Conservation (phyloP, 495 filamentous ascomycete genomes). For the Astrocystis sublimbata region DNA sequence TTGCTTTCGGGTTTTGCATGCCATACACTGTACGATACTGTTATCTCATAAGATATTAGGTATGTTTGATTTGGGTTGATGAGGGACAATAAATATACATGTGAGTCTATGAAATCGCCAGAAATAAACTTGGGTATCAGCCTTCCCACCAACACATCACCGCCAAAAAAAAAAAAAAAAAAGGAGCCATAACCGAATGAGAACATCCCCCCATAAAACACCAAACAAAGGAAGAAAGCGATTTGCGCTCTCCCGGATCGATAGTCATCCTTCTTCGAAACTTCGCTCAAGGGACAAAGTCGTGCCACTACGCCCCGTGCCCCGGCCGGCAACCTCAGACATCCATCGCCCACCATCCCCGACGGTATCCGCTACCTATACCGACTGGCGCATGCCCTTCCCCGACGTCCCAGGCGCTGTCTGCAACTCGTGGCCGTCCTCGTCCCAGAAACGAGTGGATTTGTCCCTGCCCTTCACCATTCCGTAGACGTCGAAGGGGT, state of each 20-base stretch:
- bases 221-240: too few relatives aligned
- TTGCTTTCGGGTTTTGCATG: too few relatives aligned
- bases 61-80: too few relatives aligned
- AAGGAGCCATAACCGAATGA: not conserved
- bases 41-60: too few relatives aligned
- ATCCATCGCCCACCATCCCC: not conserved
- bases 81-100: not conserved
- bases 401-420: not conserved
- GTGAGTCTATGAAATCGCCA: not conserved
- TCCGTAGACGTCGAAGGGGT: conserved; percentile 68
- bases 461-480: conserved; percentile 54
- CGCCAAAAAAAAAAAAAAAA: not conserved
- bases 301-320: not conserved
- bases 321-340: too few relatives aligned
- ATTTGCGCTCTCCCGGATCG: too few relatives aligned
- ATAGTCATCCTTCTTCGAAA: too few relatives aligned
- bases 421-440: not conserved
- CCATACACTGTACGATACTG: too few relatives aligned
- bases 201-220: not conserved
- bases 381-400: not conserved
- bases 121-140: not conserved
- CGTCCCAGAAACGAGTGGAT: conserved; percentile 59
- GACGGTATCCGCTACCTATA: not conserved
- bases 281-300: too few relatives aligned
- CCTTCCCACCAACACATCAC: not conserved